phyloP scores from a whole-genome alignment of 768 basidiomycete species.

The Porphyrellus cyaneotinctus region DNA sequence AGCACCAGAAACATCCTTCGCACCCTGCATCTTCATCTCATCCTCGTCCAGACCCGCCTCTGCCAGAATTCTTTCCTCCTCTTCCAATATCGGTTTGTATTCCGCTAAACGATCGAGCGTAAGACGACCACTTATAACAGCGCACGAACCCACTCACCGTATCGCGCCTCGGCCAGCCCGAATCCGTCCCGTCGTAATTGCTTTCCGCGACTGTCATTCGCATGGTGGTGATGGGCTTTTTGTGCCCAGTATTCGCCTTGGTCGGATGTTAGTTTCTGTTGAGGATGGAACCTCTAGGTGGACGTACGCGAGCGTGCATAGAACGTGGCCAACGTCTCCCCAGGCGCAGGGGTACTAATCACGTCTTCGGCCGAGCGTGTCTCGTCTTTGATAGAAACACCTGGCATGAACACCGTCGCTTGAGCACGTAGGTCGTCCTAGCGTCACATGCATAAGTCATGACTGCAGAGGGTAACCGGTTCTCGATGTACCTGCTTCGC shows the following conservation, averaged over 20 bases:
- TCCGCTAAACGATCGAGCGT: constrained; percentile 38
- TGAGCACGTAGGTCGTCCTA: constrained; percentile 39
- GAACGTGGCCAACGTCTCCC: constrained; percentile 80
- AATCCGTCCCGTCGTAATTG: constrained; percentile 76
- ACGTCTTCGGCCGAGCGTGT: constrained; percentile 63
- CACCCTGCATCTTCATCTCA: constrained; percentile 63
- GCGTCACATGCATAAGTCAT: background rate
- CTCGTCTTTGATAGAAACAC: constrained; percentile 53
- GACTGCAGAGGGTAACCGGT: no score
- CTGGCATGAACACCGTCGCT: constrained; percentile 58
- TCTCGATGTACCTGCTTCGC: constrained; percentile 7
- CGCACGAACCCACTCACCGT: constrained; percentile 39
- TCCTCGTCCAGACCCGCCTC: constrained; percentile 85
- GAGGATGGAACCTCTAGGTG: no score
- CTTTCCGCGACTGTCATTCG: constrained; percentile 70
- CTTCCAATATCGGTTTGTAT: constrained; percentile 79
- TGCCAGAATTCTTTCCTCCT: constrained; percentile 77
- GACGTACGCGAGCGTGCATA: constrained; percentile 74
- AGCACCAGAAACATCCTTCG: constrained; percentile 35
- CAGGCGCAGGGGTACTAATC: constrained; percentile 75
- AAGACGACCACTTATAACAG: background rate
- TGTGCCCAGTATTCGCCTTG: constrained; percentile 80
- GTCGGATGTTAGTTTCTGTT: background rate
- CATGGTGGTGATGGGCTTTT: constrained; percentile 51
- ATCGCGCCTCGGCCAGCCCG: constrained; percentile 65